Conservation (phyloP, 1,139 yeast genomes). For the Candida frijolesensis region DNA sequence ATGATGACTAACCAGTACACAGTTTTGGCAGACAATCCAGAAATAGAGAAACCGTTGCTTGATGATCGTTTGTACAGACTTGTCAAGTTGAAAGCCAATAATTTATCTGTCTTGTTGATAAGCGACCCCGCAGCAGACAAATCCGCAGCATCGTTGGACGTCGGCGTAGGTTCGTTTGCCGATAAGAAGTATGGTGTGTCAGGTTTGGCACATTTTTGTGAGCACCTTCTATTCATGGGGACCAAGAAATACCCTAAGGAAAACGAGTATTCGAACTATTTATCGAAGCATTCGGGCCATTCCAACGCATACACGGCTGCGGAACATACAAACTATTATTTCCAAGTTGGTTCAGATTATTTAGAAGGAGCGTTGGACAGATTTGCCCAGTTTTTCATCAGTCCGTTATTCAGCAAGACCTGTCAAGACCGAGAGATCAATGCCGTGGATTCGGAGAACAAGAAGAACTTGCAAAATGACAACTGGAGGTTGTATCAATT, state of each 20-base stretch:
- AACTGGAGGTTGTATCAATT: constrained; percentile 86
- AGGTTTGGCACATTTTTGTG: constrained; percentile 96
- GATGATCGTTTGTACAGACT: constrained; percentile 79
- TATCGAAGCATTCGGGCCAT: constrained; percentile 67
- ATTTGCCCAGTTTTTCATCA: constrained; percentile 87
- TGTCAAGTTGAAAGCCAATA: constrained; percentile 60
- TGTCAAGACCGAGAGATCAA: constrained; percentile 91
- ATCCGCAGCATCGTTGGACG: constrained; percentile 92
- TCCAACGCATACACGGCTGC: constrained; percentile 88
- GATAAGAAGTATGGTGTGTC: constrained; percentile 70
- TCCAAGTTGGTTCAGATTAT: constrained; percentile 76
- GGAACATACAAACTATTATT: constrained; percentile 88
- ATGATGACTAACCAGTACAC: constrained; percentile 15
- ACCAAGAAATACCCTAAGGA: constrained; percentile 89
- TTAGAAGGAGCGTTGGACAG: constrained; percentile 88
- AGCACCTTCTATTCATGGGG: constrained; percentile 96
- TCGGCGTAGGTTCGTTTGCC: constrained; percentile 84
- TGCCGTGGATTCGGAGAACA: constrained; percentile 95
- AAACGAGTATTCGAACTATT: constrained; percentile 79
- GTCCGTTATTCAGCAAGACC: constrained; percentile 76
- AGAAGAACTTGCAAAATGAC: constrained; percentile 89
- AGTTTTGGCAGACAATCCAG: constrained; percentile 21
- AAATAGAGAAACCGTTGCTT: constrained; percentile 58
- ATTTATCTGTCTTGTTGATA: constrained; percentile 72
- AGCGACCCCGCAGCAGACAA: constrained; percentile 86